Evolutionary conservation across 2,329 filamentous ascomycete genomes (phyloP).

Genomic region (Ophiostoma perfectum): DNA sequence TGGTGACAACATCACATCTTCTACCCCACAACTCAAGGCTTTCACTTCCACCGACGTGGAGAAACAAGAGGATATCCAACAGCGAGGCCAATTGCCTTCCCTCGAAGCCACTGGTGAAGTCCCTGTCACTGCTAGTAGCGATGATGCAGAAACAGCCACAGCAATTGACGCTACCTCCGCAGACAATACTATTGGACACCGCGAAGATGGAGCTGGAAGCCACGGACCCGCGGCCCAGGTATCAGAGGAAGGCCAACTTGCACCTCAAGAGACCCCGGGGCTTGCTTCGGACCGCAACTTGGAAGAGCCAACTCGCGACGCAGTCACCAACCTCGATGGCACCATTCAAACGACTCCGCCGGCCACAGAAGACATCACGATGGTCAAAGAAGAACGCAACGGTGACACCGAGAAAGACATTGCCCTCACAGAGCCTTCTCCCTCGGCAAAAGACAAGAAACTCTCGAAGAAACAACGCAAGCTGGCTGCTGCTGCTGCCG

Average conservation of each 20-base stretch:
- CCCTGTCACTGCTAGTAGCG: background rate
- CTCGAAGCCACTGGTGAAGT: background rate
- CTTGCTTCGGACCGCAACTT: conserved; percentile 19
- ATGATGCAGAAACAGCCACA: background rate
- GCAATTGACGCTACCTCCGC: background rate
- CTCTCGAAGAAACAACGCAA: conserved; percentile 24
- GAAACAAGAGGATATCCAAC: background rate
- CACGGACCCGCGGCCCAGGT: background rate
- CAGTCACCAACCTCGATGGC: background rate
- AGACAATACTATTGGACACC: background rate
- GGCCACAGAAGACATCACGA: background rate
- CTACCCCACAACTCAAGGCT: background rate
- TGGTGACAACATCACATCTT: background rate
- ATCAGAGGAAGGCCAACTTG: background rate
- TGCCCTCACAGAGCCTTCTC: background rate
- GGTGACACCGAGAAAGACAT: background rate
- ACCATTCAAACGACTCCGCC: background rate
- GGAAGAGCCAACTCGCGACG: conserved; percentile 18
- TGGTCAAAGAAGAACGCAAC: background rate
- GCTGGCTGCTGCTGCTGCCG: conserved; percentile 22
- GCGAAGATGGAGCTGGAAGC: background rate
- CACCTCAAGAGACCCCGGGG: conserved; percentile 19
- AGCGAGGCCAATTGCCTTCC: background rate
- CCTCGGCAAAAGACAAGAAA: conserved; percentile 19
- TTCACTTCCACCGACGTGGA: background rate